These are phyloP conservation scores for Trichoderma sp. DNA, from an alignment of 2,329 filamentous ascomycete species.

Conservation along the genomic window DNA sequence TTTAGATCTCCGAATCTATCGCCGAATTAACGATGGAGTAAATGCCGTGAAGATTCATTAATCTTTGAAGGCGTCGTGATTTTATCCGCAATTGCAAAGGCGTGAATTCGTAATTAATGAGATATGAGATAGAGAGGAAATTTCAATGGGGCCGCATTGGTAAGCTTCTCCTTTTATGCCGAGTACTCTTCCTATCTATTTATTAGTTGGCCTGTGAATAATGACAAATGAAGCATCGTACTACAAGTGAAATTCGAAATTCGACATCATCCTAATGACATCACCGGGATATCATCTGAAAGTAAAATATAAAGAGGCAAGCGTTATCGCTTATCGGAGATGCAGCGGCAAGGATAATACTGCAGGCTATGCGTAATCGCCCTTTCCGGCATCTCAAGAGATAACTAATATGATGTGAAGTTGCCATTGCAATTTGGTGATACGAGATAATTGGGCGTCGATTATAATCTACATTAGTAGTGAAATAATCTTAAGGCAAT, in stretches of 20 bases:
- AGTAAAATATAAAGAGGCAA: not conserved
- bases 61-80: not conserved
- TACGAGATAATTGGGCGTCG: not conserved
- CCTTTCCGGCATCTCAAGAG: not conserved
- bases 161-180: not conserved
- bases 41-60: not conserved
- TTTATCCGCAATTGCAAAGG: not conserved
- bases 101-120: not conserved
- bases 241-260: not conserved
- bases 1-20: not conserved
- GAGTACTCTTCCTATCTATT: not conserved
- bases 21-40: not conserved
- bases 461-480: too few relatives aligned
- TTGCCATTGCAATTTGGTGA: not conserved
- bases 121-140: not conserved
- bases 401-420: not conserved
- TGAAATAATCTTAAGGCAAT: too few relatives aligned
- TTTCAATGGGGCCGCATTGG: not conserved
- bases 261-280: not conserved
- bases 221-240: not conserved
- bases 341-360: not conserved
- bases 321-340: not conserved
- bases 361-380: not conserved
- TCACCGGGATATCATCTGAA: not conserved
- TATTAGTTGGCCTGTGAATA: not conserved